These are phyloP conservation scores for Euclidium syriacum DNA, from an alignment of 345 rosid species.

Conservation along the genomic window DNA sequence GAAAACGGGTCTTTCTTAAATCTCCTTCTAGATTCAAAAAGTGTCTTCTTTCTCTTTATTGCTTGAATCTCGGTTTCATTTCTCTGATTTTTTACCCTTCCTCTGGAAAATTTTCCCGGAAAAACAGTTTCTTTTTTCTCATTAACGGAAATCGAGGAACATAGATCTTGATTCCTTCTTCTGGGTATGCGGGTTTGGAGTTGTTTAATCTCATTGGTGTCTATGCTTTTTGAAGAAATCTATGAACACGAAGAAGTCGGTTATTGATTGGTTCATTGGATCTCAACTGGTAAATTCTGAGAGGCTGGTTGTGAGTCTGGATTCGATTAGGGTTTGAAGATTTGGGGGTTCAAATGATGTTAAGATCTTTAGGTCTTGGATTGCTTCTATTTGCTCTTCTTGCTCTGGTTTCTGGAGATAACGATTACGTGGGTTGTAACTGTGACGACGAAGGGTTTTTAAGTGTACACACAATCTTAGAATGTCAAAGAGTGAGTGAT, in stretches of 20 bases:
- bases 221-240: constrained; percentile 8
- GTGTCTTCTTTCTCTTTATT: neutral
- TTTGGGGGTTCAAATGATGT: constrained; percentile 34
- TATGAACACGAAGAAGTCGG: constrained; percentile 8
- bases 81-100: neutral
- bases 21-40: constrained; percentile 14
- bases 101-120: constrained; percentile 17
- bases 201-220: constrained; percentile 22
- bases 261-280: constrained; percentile 18
- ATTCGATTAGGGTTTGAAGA: constrained; percentile 30
- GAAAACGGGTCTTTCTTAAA: constrained; percentile 18
- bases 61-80: constrained; percentile 3
- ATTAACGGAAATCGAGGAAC: constrained; percentile 14
- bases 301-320: constrained; percentile 4
- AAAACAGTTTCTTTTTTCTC: neutral
- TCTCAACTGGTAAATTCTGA: constrained; percentile 10
- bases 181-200: constrained; percentile 19
- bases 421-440: constrained; percentile 53
- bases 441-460: constrained; percentile 87
- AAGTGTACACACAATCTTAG: constrained; percentile 60
- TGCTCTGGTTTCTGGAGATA: constrained; percentile 49
- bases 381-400: constrained; percentile 41
- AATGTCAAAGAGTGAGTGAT: constrained; percentile 92
- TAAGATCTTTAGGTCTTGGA: constrained; percentile 54
- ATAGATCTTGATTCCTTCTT: constrained; percentile 24